Conservation (phyloP, 352 stramenopile species). For the Phytophthora capsici region DNA sequence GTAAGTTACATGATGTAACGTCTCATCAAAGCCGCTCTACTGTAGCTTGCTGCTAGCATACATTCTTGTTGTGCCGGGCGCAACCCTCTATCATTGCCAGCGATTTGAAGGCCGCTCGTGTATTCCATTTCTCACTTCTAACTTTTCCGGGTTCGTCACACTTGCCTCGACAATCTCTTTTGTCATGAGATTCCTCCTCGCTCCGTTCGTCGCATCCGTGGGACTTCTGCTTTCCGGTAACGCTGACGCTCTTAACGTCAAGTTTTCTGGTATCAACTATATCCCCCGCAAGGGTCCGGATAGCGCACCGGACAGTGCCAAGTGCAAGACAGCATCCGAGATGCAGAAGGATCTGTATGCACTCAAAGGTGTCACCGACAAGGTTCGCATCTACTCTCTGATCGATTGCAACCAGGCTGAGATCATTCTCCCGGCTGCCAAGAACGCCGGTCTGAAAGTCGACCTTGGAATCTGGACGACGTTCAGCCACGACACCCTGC, state of each 20-base stretch:
- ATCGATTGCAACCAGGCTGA: slow-evolving; percentile 58
- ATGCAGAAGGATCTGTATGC: slow-evolving; percentile 61
- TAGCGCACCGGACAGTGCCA: slow-evolving; percentile 40
- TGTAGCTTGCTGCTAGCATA: no score
- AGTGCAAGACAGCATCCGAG: slow-evolving; percentile 56
- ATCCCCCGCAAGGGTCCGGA: slow-evolving; percentile 67
- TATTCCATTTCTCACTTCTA: background rate
- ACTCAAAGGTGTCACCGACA: slow-evolving; percentile 52
- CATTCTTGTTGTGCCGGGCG: background rate
- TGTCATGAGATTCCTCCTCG: slow-evolving; percentile 41
- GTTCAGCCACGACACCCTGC: slow-evolving; percentile 37
- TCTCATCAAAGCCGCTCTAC: no score
- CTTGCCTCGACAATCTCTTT: background rate
- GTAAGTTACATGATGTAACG: no score
- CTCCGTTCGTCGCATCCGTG: slow-evolving; percentile 20
- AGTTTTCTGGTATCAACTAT: slow-evolving; percentile 80
- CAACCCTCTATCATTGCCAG: background rate
- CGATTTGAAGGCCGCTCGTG: background rate
- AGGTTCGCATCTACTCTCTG: slow-evolving; percentile 76
- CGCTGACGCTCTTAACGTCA: slow-evolving; percentile 52
- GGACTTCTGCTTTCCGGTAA: slow-evolving; percentile 16
- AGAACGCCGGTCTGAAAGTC: slow-evolving; percentile 54
- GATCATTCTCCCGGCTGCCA: slow-evolving; percentile 52
- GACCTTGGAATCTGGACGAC: slow-evolving; percentile 74
- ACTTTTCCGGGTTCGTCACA: background rate